phyloP scores from a whole-genome alignment of 2,329 filamentous ascomycete species.

The Alternaria sp. region DNA sequence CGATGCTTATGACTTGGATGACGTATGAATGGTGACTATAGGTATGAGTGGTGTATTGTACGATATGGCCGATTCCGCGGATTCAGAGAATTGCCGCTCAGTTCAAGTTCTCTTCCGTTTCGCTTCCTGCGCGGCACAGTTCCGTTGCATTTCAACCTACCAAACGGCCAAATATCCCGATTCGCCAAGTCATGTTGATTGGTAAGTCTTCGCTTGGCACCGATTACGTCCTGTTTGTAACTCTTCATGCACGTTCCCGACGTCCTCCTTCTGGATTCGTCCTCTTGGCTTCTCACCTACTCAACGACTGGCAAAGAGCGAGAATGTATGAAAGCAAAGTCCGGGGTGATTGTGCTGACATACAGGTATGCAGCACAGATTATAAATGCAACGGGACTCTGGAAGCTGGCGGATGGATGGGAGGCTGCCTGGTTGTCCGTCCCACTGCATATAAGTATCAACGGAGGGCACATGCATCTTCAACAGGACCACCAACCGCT shows the following conservation, averaged over 20 bases:
- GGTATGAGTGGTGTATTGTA: conserved; percentile 5
- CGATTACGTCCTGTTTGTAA: background rate
- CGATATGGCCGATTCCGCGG: background rate
- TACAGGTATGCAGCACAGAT: background rate
- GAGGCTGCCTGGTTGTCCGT: background rate
- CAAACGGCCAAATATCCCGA: background rate
- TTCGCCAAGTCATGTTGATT: background rate
- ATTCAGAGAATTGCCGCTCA: background rate
- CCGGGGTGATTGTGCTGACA: background rate
- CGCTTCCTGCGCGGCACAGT: background rate
- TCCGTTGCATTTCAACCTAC: background rate
- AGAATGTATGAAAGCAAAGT: background rate
- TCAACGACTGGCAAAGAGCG: background rate
- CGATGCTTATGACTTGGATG: conserved; percentile 23
- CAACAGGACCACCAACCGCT: background rate
- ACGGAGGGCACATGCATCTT: background rate
- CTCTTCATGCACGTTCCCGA: background rate
- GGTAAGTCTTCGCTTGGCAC: background rate
- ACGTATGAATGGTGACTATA: conserved; percentile 13
- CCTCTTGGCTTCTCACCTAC: background rate
- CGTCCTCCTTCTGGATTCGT: background rate
- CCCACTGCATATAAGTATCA: background rate
- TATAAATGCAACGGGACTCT: background rate
- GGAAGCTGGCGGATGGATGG: background rate
- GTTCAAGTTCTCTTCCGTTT: background rate